Percentiles rank a stretch among this genome's conserved stretches.
Evolutionary conservation across 345 rosid genomes (phyloP).

Genomic region (Citrus reticulata): DNA sequence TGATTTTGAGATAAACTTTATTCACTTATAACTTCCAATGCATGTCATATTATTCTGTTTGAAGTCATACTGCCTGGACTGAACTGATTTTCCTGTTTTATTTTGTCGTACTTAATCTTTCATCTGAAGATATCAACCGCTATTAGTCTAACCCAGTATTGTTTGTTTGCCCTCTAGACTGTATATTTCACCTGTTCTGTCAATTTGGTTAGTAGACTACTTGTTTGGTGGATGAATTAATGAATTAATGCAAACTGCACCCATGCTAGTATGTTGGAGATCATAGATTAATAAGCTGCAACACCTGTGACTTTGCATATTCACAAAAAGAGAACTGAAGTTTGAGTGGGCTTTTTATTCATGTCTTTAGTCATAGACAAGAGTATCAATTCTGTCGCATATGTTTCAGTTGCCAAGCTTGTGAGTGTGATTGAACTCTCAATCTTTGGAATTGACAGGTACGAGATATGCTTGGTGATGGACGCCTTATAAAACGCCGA

Average conservation of each 20-base stretch:
- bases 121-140: not conserved
- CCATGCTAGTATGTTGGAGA: not conserved
- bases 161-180: not conserved
- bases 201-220: not conserved
- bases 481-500: conserved; percentile 88
- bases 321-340: not conserved
- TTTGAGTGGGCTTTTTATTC: not conserved
- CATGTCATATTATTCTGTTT: not conserved
- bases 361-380: not conserved
- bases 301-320: not conserved
- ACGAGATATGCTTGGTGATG: conserved; percentile 97
- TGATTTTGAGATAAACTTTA: not conserved
- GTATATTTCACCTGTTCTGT: not conserved
- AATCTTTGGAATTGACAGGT: conserved; percentile 51
- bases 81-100: not conserved
- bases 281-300: not conserved
- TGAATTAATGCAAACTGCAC: not conserved
- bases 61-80: not conserved
- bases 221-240: not conserved
- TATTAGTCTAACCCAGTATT: not conserved
- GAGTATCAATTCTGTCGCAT: not conserved
- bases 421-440: conserved; percentile 11
- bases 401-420: not conserved
- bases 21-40: not conserved
- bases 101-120: not conserved